Evolutionary conservation across 2,329 filamentous ascomycete species (phyloP), one percentile per base, ranked within the genome.

Genomic region (Capronia epimyces): DNA sequence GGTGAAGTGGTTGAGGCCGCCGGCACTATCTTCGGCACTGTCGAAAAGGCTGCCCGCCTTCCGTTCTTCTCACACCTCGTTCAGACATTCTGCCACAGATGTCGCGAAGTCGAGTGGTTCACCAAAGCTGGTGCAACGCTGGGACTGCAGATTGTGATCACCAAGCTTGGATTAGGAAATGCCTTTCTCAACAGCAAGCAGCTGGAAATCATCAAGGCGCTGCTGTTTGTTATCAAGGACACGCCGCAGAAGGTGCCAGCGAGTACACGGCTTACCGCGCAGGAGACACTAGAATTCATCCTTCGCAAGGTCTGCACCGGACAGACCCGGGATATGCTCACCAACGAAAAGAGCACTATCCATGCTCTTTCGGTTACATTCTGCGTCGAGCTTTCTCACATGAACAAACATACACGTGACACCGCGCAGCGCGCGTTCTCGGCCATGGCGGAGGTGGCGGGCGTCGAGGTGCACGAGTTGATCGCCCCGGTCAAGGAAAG

Each of bases 91-190:
- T 93, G 88, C 61, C 93, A 98, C 66, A 89, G 88, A 58, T 98
- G 93, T 67, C 90, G 96, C 62, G 89, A 93, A 62, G 91, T 98
- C 66, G 93, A 98, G 63, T 99, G 94, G 93, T 98, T 95, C 65
- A 90, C 90, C 46, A 98, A 99, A 70, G 87, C 89, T 31, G 93
- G 91, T 43, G 93, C 93, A 32, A 90, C 87, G 47, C 73, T 91
- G 16, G 94, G 94, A 49, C 96, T 99, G 62, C 85, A 87, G 63
- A 84, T 94, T 50, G 73, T 98, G 51, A 83, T 91, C 25, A 91
- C 87, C 1, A 85, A 91, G 60, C 75, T 97, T 49, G 83, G 91
- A 46, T 77, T 98, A 41, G 89, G 89, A 36, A 87, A 94, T 62
- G 67, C 74, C 1, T 99, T 93, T 89, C 76, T 98, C 27, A 77